Evolutionary conservation across 768 basidiomycete genomes (phyloP), one percentile per base, ranked within the genome.

Genomic region (Xerocomellus dryophilus): DNA sequence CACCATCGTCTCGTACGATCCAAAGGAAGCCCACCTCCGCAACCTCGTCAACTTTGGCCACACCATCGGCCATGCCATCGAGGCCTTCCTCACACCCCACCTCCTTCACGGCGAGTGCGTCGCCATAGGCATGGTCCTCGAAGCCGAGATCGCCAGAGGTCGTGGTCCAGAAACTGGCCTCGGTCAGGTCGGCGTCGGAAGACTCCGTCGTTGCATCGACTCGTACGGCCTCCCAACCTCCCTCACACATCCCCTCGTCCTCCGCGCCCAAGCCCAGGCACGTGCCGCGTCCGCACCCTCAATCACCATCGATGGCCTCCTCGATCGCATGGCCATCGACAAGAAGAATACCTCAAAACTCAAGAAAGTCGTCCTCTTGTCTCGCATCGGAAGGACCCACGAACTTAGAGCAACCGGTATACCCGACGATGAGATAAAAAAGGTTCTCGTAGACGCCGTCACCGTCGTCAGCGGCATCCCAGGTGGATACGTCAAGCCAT

Each of bases 31-130:
- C 0, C 92, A 97, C 20, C 80, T 99, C 39, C 90, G 97, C 59
- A 98, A 98, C 76, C 85, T 99, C 50, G 96, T 99, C 77, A 99
- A 99, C 73, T 98, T 98, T 66, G 97, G 97, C 1, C 97, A 99
- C 72, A 93, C 90, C 40, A 95, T 99, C 64, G 97, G 97, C 0
- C 97, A 99, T 74, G 97, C 96, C 15, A 95, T 98, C 64, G 97
- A 99, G 73, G 97, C 94, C 8, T 84, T 98, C 36, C 76, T 98
- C 51, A 96, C 96, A 0, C 96, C 96, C 18, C 81, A 86, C 15
- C 88, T 98, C 57, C 83, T 99, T 11, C 97, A 99, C 62, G 97
- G 97, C 40, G 97, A 99, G 71, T 98, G 96, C 62, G 86, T 99
- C 64, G 84, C 88, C 52, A 81, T 98, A 25, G 97, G 97, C 4